Percentiles rank a stretch among this genome's conserved stretches.
Evolutionary conservation across 345 rosid species (phyloP).

Genomic region (Rhodamnia argentea): DNA sequence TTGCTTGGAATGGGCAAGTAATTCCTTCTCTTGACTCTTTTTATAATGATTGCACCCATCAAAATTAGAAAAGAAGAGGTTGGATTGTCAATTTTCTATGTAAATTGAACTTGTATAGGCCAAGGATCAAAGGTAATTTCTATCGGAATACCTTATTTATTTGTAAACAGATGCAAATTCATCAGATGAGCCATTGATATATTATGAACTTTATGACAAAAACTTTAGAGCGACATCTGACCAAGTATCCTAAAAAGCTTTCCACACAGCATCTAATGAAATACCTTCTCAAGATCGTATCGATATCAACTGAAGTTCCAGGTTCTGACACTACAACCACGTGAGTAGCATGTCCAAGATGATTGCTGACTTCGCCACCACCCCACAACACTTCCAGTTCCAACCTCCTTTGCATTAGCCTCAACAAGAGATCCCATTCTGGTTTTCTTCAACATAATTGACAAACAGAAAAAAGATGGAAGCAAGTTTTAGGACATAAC

Average conservation of each 20-base stretch:
- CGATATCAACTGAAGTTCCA: slow-evolving; percentile 36
- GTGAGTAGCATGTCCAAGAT: slow-evolving; percentile 60
- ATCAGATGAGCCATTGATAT: not conserved
- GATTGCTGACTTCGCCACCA: slow-evolving; percentile 65
- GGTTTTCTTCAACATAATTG: slow-evolving; percentile 27
- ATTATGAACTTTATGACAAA: not conserved
- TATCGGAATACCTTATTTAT: not conserved
- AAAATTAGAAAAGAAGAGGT: not conserved
- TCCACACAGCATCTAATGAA: not conserved
- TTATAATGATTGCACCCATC: not conserved
- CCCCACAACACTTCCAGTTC: slow-evolving; percentile 58
- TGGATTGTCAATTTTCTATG: not conserved
- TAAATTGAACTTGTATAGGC: not conserved
- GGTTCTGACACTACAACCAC: slow-evolving; percentile 41
- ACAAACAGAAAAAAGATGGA: slow-evolving; percentile 1
- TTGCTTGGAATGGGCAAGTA: not conserved
- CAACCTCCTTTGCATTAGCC: slow-evolving; percentile 53
- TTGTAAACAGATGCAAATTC: not conserved
- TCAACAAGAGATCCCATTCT: slow-evolving; percentile 46
- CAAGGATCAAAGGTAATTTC: not conserved
- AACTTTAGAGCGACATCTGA: not conserved
- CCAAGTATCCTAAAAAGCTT: not conserved
- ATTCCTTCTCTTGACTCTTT: not conserved
- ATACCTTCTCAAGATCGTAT: slow-evolving; percentile 39
- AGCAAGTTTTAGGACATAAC: not conserved